Conservation (phyloP, 2,329 filamentous ascomycete genomes). For the Whalleya microplaca region DNA sequence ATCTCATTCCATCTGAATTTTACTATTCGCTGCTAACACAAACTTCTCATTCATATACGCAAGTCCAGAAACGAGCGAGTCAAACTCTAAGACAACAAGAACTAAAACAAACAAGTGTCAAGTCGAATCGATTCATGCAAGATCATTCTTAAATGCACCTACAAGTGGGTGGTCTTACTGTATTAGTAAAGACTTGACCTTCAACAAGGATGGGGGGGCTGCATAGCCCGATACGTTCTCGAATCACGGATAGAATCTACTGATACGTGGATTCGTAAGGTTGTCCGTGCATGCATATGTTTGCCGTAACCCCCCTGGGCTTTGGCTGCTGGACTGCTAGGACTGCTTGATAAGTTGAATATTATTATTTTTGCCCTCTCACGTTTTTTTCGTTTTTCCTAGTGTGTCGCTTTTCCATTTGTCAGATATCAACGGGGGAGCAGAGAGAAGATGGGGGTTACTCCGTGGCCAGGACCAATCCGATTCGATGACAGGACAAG, state of each 20-base stretch:
- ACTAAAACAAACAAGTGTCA: not conserved
- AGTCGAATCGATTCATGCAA: not conserved
- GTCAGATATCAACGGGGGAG: slow-evolving; percentile 26
- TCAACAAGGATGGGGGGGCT: not conserved
- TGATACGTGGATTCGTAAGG: not conserved
- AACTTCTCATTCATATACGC: not conserved
- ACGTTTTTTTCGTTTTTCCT: slow-evolving; percentile 14
- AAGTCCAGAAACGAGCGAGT: not conserved
- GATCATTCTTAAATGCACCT: not conserved
- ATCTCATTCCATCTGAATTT: not conserved
- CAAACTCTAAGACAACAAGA: not conserved
- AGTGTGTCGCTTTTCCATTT: slow-evolving; percentile 32
- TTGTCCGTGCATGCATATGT: not conserved
- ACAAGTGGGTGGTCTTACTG: not conserved
- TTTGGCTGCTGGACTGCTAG: no score
- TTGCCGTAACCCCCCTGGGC: not conserved
- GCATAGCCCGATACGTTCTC: not conserved
- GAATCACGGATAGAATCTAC: no score
- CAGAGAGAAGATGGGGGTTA: slow-evolving; percentile 9
- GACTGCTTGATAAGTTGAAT: not conserved
- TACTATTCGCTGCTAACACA: no score
- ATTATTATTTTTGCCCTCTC: slow-evolving; percentile 5
- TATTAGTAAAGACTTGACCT: not conserved
- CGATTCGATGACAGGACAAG: slow-evolving; percentile 22
- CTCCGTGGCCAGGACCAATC: slow-evolving; percentile 5